These are phyloP conservation scores for Xylaria sp. DNA, from an alignment of 2,329 filamentous ascomycete genomes.

Conservation along the genomic window DNA sequence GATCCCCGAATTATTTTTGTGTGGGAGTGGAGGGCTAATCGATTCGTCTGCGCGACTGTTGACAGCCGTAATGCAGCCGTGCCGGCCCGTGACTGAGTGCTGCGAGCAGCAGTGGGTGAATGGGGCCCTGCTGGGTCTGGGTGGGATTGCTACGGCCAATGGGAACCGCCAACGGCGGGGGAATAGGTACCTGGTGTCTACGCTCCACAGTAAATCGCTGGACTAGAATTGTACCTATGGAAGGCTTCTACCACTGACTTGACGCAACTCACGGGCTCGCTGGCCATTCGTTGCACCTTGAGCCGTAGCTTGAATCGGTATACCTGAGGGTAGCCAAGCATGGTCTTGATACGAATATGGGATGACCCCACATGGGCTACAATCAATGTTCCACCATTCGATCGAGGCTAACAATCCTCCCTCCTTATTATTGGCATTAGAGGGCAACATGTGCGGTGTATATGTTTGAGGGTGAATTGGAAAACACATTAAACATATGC, in stretches of 20 bases:
- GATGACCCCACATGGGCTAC: neutral
- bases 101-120: neutral
- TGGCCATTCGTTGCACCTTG: neutral
- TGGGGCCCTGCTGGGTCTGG: too few species aligned
- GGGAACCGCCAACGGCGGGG: too few species aligned
- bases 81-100: neutral
- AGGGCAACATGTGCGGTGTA: neutral
- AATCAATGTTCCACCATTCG: neutral
- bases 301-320: neutral
- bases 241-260: neutral
- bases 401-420: too few species aligned
- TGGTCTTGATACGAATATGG: neutral
- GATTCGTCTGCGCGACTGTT: constrained; percentile 21
- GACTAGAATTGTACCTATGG: neutral
- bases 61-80: constrained; percentile 2
- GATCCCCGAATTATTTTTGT: constrained; percentile 40
- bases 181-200: too few species aligned
- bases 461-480: neutral
- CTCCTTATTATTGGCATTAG: neutral
- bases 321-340: neutral
- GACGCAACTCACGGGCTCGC: neutral
- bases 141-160: too few species aligned
- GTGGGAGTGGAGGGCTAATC: constrained; percentile 41
- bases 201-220: neutral
- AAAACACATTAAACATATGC: neutral